These are phyloP conservation scores for Beta lomatogona DNA, from an alignment of 179 eudicot species.

Conservation along the genomic window DNA sequence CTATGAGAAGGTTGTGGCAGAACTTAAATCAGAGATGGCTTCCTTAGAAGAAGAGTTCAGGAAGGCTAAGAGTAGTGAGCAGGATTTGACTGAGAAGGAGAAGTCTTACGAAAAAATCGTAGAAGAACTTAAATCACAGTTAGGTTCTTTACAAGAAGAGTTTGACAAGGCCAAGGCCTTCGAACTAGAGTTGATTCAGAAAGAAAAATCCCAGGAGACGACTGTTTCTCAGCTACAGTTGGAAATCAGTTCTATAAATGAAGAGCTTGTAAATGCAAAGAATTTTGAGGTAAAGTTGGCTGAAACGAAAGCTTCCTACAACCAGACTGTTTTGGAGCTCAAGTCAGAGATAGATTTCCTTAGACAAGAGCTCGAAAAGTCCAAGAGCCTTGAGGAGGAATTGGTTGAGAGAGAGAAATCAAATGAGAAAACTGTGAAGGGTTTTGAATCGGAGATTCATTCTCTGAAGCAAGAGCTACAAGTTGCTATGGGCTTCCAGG, in stretches of 20 bases:
- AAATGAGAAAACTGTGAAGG: constrained; percentile 25
- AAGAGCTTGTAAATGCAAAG: constrained; percentile 31
- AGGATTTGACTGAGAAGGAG: constrained; percentile 18
- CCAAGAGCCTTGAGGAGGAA: constrained; percentile 20
- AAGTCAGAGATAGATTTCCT: constrained; percentile 26
- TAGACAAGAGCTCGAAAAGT: constrained; percentile 29
- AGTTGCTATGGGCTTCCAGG: constrained; percentile 46
- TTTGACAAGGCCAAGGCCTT: constrained; percentile 30
- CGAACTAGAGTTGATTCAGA: constrained; percentile 26
- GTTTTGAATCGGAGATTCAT: constrained; percentile 32
- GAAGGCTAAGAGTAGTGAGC: constrained; percentile 27
- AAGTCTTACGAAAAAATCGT: constrained; percentile 24
- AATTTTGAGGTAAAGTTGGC: constrained; percentile 20
- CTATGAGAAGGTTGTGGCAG: constrained; percentile 26
- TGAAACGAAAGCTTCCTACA: constrained; percentile 28
- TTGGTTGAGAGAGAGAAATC: constrained; percentile 29
- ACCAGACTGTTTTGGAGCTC: constrained; percentile 32
- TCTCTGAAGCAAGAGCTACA: constrained; percentile 59
- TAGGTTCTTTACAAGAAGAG: constrained; percentile 33
- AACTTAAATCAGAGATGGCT: constrained; percentile 56
- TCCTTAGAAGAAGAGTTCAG: constrained; percentile 24
- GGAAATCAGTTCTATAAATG: constrained; percentile 21
- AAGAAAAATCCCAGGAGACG: constrained; percentile 28
- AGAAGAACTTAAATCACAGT: constrained; percentile 30
- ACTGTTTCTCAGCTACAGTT: constrained; percentile 29